Base-by-base conservation (phyloP, 2,329 filamentous ascomycete genomes). In the Monilinia fructicola region DNA sequence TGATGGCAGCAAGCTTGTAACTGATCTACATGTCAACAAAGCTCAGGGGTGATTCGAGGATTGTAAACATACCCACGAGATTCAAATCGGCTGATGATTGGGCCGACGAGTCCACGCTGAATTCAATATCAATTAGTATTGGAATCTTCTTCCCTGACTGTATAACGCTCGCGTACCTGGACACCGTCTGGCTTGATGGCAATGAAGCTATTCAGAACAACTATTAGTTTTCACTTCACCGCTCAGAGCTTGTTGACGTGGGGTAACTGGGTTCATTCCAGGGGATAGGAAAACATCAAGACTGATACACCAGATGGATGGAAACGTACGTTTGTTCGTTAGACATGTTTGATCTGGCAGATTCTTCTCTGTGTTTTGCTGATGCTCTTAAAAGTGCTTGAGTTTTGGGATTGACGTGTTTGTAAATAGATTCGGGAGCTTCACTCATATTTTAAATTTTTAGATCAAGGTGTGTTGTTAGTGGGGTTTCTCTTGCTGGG, bases 161-260 rank as follows among this genome's bases (percentile, higher is more conserved):
- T 38, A 44, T 40, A 21, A 7, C 52, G 28, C 54, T 66, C 64
- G 69, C 83, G 75, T 89, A 96, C 93, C 90, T 97, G 95, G 84
- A 98, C 95, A 82, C 95, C 95, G 84, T 98, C 95, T 77, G 94
- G 95, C 93, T 99, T 99, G 88, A 99, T 92, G 80, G 95, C 95
- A 87, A 98, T 98, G 91, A 98, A 98, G 85, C 94, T 98, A 78
- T 75, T 56, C 67, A 69, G 55, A 74, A 66, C 61, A 18, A 68
- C 76, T 77, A 52, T 65, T 60, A 65, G 73, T 42, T 52, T 69
- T 71, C 71, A 74, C 74, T 69, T 71, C 71, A 74, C 74, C 70
- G 72, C 73, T 69, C 67, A 64, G 53, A 38, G 23, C 31, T 65
- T 50, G 42, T 40, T 21, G 28, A 28, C 35, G 64, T 61, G 64